Evolutionary conservation across 2,329 filamentous ascomycete species (phyloP).

Genomic region (Pseudogymnoascus sp.): DNA sequence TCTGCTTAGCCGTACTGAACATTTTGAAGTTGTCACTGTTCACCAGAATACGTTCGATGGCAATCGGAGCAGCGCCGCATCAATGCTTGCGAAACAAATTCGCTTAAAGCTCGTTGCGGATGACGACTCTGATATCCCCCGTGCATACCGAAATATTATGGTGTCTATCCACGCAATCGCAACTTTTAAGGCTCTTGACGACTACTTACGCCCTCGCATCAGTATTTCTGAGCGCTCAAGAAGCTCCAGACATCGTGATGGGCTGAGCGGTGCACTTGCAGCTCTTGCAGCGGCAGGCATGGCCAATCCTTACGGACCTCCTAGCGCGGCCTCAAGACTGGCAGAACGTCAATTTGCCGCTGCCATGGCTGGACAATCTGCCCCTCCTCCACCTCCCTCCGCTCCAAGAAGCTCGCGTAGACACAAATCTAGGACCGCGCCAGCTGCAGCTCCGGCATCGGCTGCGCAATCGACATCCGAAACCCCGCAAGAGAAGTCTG

Average conservation of each 20-base stretch:
- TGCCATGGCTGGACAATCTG: constrained; percentile 24
- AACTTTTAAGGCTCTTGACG: constrained; percentile 92
- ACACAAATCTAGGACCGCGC: constrained; percentile 38
- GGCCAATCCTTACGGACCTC: constrained; percentile 36
- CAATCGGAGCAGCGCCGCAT: constrained; percentile 81
- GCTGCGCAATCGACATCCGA: constrained; percentile 32
- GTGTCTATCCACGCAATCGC: constrained; percentile 97
- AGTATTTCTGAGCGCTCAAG: constrained; percentile 67
- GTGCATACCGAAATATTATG: constrained; percentile 86
- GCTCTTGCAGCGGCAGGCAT: constrained; percentile 67
- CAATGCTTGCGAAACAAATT: constrained; percentile 94
- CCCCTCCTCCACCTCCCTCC: constrained; percentile 32
- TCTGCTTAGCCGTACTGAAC: constrained; percentile 87
- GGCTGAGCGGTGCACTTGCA: constrained; percentile 60
- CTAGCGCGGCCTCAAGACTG: constrained; percentile 24
- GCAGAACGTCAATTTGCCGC: constrained; percentile 23
- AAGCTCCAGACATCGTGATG: constrained; percentile 47
- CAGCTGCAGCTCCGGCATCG: constrained; percentile 36
- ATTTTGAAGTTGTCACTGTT: constrained; percentile 95
- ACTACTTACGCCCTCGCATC: constrained; percentile 88
- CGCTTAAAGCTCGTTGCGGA: constrained; percentile 81
- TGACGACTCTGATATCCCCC: constrained; percentile 81
- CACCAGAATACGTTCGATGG: constrained; percentile 87
- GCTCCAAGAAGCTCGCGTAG: constrained; percentile 28
- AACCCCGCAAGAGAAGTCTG: constrained; percentile 48